phyloP scores from a whole-genome alignment of 140 eudicot genomes.

The Senecio squalidus region DNA sequence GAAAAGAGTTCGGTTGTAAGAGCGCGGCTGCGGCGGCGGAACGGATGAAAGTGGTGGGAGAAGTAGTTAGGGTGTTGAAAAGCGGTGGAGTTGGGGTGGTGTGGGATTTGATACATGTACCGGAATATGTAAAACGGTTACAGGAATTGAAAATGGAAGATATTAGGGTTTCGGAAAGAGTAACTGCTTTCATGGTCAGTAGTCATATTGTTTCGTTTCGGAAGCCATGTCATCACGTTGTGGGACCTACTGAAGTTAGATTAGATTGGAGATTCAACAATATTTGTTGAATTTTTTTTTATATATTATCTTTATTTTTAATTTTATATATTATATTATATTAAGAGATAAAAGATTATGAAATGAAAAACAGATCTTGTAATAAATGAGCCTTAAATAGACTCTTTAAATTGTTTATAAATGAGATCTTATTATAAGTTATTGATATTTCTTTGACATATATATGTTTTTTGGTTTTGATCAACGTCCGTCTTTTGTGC shows the following conservation, averaged over 20 bases:
- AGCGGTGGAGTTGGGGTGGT: constrained; percentile 83
- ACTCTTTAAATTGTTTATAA: constrained; percentile 24
- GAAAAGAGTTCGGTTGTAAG: constrained; percentile 71
- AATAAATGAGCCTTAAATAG: constrained; percentile 17
- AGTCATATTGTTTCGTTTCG: constrained; percentile 80
- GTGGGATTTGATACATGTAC: constrained; percentile 87
- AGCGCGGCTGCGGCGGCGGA: constrained; percentile 94
- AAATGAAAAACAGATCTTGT: constrained; percentile 3
- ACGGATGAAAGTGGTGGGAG: constrained; percentile 77
- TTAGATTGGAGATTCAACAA: constrained; percentile 77
- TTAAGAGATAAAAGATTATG: too few species aligned
- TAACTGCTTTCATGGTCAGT: constrained; percentile 79
- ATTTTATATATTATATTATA: too few species aligned
- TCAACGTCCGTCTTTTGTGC: too few species aligned
- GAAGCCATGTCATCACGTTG: constrained; percentile 76
- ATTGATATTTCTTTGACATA: background rate
- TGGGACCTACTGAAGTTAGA: constrained; percentile 65
- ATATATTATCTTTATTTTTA: background rate
- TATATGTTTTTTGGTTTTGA: too few species aligned
- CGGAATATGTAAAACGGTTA: constrained; percentile 73
- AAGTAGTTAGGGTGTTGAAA: constrained; percentile 77
- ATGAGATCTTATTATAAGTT: background rate
- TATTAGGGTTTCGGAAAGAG: constrained; percentile 70
- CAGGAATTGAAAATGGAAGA: constrained; percentile 90
- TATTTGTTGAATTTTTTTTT: constrained; percentile 36